phyloP scores from a whole-genome alignment of 257 asterid genomes.

The Datura wrightii region DNA sequence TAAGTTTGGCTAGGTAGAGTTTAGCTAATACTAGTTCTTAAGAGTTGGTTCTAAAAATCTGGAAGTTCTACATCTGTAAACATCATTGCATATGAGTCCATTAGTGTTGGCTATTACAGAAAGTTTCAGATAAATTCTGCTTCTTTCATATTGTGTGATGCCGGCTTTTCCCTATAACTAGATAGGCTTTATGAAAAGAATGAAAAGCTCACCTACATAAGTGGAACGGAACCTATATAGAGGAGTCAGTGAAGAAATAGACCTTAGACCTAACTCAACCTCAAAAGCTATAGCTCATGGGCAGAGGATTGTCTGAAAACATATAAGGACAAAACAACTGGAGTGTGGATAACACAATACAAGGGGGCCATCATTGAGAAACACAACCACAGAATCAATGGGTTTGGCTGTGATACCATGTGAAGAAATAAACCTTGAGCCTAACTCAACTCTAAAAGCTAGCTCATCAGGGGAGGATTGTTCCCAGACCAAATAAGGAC shows the following conservation, averaged over 20 bases:
- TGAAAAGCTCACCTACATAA: neutral
- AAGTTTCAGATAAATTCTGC: neutral
- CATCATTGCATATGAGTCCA: neutral
- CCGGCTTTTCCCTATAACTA: neutral
- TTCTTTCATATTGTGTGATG: neutral
- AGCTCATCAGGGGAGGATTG: neutral
- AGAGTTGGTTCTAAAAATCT: neutral
- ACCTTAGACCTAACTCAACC: neutral
- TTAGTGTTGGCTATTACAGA: neutral
- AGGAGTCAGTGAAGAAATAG: neutral
- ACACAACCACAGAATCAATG: neutral
- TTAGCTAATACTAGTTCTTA: neutral
- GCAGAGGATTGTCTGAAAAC: neutral
- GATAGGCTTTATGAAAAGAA: neutral
- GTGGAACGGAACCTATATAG: neutral
- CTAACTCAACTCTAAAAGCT: neutral
- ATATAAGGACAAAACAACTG: neutral
- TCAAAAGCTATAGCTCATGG: neutral
- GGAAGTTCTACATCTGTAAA: neutral
- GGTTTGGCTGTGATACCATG: neutral
- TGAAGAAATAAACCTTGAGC: neutral
- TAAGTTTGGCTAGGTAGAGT: neutral
- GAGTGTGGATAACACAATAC: neutral
- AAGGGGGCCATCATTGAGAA: too few relatives aligned
- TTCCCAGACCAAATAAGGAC: neutral